Base-by-base conservation (phyloP, 371 early-diverging fungal genomes). In the Mortierella polycephala region DNA sequence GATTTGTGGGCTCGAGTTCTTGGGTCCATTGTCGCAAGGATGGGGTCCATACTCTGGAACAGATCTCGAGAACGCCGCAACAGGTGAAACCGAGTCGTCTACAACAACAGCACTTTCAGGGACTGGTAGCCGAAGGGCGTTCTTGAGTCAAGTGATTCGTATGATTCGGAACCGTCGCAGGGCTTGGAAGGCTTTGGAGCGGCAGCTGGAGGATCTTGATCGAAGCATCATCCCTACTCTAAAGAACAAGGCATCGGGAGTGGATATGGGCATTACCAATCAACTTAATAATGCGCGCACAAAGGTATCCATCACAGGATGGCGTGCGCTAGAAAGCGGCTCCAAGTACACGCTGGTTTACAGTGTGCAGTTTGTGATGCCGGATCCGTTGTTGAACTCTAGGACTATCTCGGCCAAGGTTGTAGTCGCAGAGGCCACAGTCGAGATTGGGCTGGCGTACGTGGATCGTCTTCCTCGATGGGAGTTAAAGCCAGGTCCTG, bases 121-220 rank as follows among this genome's bases (percentile, higher is more conserved):
- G 7, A 56, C 61, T 23, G 73, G 71, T 2, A 63, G 64, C 46
- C 56, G 62, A 13, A 60, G 73, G 9, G 73, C 73, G 20, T 72
- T 72, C 52, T 62, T 72, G 53, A 66, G 73, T 40, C 73, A 72
- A 39, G 46, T 66, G 16, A 47, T 72, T 10, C 61, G 73, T 14
- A 46, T 72, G 73, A 58, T 72, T 51, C 60, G 73, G 16, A 72
- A 60, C 30, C 61, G 73, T 13, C 73, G 73, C 30, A 60, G 73
- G 20, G 73, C 73, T 41, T 72, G 73, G 73, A 72, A 72, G 53
- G 58, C 73, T 20, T 18, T 72, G 58, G 73, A 72, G 52, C 21
- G 73, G 10, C 73, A 72, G 40, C 16, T 72, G 41, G 73, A 72
- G 47, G 73, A 72, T 57, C 44, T 72, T 20, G 73, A 72, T 7